Percentiles rank a stretch among this genome's conserved stretches.
Conservation (phyloP, 2,329 filamentous ascomycete species). For the Talaromyces verruculosus region DNA sequence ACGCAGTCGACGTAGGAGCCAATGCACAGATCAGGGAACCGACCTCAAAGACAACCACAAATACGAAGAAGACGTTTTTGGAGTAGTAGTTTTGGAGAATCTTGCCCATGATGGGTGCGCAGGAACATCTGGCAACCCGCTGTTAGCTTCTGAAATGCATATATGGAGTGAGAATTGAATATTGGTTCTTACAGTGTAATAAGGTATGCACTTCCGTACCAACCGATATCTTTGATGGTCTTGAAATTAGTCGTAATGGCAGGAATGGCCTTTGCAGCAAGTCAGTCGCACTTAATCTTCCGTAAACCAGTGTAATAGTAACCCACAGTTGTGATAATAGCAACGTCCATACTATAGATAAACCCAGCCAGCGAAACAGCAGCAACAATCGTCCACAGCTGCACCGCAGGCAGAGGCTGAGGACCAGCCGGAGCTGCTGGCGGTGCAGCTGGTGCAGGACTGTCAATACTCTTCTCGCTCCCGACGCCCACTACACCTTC, state of each 20-base stretch:
- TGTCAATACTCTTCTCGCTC: conserved; percentile 4
- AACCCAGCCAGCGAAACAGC: conserved; percentile 16
- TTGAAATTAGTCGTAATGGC: conserved; percentile 17
- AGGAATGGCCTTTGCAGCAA: conserved; percentile 11
- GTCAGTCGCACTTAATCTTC: neutral
- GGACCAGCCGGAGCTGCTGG: neutral
- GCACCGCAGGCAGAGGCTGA: conserved; percentile 12
- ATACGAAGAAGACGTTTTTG: conserved; percentile 8
- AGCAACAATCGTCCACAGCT: conserved; percentile 19
- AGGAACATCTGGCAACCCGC: conserved; percentile 5
- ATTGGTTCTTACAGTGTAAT: conserved; percentile 11
- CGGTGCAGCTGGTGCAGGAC: neutral
- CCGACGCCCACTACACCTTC: neutral
- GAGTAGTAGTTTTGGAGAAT: conserved; percentile 15
- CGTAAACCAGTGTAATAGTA: neutral
- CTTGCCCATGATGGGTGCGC: conserved; percentile 19
- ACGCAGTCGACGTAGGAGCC: conserved; percentile 31
- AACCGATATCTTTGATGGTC: conserved; percentile 19
- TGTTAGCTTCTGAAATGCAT: conserved; percentile 5
- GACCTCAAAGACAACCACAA: conserved; percentile 38
- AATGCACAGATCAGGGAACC: conserved; percentile 36
- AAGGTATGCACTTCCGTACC: conserved; percentile 19
- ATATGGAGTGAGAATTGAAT: too few species aligned
- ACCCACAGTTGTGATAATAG: conserved; percentile 17
- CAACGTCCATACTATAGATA: conserved; percentile 17